Conservation (phyloP, 2,329 filamentous ascomycete species). For the Fonsecaea pugnacius region DNA sequence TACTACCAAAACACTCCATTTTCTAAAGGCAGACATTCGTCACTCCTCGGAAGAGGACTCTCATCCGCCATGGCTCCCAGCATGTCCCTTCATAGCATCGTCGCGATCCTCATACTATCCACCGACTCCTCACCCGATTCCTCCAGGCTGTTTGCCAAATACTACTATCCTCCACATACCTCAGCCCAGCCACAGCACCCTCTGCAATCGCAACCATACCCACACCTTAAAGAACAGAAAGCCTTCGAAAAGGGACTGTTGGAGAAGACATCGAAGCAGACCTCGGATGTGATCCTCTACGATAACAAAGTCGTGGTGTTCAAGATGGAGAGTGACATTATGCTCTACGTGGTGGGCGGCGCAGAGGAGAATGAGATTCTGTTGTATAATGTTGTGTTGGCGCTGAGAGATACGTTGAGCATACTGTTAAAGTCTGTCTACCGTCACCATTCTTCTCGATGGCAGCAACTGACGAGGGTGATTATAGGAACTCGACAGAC, state of each 20-base stretch:
- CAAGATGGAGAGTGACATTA: constrained; percentile 97
- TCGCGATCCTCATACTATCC: constrained; percentile 77
- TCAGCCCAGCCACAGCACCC: constrained; percentile 62
- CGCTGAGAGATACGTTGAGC: constrained; percentile 86
- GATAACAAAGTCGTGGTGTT: constrained; percentile 96
- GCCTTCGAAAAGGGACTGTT: constrained; percentile 94
- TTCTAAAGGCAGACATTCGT: neutral
- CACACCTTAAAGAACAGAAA: constrained; percentile 90
- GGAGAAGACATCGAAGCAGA: constrained; percentile 95
- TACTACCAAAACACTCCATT: neutral
- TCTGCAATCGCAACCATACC: constrained; percentile 68
- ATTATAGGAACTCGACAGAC: constrained; percentile 82
- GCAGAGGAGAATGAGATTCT: constrained; percentile 96
- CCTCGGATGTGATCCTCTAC: constrained; percentile 93
- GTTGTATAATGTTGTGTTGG: constrained; percentile 90
- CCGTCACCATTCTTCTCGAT: constrained; percentile 4
- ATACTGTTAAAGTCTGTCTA: constrained; percentile 83
- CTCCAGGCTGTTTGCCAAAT: constrained; percentile 90
- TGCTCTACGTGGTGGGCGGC: constrained; percentile 90
- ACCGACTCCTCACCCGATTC: constrained; percentile 71
- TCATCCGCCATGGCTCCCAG: constrained; percentile 68
- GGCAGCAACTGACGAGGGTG: constrained; percentile 15
- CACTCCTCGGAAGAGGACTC: neutral
- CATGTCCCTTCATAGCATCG: constrained; percentile 76
- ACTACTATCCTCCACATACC: constrained; percentile 75